Percentiles rank a stretch among this genome's conserved stretches.
Evolutionary conservation across 2,329 filamentous ascomycete species (phyloP).

Genomic region (Phialemoniopsis sp.): DNA sequence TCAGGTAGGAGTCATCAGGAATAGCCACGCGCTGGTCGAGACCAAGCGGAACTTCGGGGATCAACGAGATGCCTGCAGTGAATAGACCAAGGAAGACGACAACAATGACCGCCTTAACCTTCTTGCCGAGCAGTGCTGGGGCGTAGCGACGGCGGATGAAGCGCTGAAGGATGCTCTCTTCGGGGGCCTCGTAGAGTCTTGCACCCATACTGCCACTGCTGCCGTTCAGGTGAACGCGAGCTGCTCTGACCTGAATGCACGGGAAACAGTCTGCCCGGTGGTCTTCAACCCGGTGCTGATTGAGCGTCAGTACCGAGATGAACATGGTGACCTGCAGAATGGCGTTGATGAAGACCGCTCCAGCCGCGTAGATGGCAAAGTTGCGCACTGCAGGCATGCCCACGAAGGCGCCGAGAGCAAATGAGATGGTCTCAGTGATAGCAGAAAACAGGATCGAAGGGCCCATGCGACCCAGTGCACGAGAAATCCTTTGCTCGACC

Average conservation of each 20-base stretch:
- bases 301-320: conserved; percentile 83
- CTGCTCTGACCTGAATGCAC: conserved; percentile 76
- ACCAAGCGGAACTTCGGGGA: conserved; percentile 81
- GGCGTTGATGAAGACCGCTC: conserved; percentile 95
- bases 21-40: conserved; percentile 94
- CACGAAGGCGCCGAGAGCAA: conserved; percentile 87
- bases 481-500: conserved; percentile 80
- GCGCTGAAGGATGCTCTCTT: conserved; percentile 77
- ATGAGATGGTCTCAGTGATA: conserved; percentile 90
- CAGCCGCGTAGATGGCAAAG: conserved; percentile 93
- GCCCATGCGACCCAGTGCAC: conserved; percentile 91
- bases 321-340: conserved; percentile 98
- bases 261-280: conserved; percentile 89
- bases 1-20: conserved; percentile 89
- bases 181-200: conserved; percentile 68
- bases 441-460: conserved; percentile 94
- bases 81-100: conserved; percentile 84
- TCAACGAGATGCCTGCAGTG: conserved; percentile 75
- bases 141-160: conserved; percentile 93
- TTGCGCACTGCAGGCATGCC: conserved; percentile 98
- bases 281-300: conserved; percentile 86
- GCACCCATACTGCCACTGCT: conserved; percentile 54
- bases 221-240: conserved; percentile 60
- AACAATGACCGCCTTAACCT: conserved; percentile 72
- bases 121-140: conserved; percentile 73